phyloP scores from a whole-genome alignment of 768 basidiomycete genomes.

The Mycena leptocephala region DNA sequence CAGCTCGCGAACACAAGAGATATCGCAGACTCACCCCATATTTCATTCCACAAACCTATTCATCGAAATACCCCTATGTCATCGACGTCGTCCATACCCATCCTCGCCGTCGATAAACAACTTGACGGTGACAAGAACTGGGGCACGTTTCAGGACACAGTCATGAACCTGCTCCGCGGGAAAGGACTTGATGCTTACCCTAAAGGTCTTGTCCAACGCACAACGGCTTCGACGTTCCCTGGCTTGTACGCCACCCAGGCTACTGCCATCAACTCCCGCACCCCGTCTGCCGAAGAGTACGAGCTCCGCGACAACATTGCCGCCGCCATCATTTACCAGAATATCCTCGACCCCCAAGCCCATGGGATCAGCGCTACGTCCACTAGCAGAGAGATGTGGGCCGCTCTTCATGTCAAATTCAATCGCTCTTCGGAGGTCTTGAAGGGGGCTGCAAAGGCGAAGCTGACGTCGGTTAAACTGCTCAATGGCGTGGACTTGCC shows the following conservation, averaged over 20 bases:
- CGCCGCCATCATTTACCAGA: constrained; percentile 21
- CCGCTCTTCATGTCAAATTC: constrained; percentile 14
- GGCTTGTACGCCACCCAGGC: too few relatives aligned
- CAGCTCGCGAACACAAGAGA: too few relatives aligned
- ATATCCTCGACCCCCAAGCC: constrained; percentile 12
- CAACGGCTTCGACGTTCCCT: not conserved
- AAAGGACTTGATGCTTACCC: constrained; percentile 14
- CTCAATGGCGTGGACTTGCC: not conserved
- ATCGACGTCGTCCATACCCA: too few relatives aligned
- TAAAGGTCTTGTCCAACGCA: not conserved
- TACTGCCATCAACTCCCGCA: not conserved
- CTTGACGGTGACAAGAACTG: not conserved
- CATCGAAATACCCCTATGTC: too few relatives aligned
- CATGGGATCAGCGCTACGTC: constrained; percentile 16
- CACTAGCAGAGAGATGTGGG: too few relatives aligned
- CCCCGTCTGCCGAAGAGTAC: constrained; percentile 20
- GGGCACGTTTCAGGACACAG: not conserved
- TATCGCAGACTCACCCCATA: too few relatives aligned
- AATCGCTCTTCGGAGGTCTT: constrained; percentile 16
- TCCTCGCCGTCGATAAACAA: not conserved
- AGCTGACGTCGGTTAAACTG: not conserved
- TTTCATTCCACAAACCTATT: too few relatives aligned
- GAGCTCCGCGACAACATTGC: constrained; percentile 17
- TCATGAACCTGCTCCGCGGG: not conserved
- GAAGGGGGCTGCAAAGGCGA: not conserved